Evolutionary conservation across 495 filamentous ascomycete genomes (phyloP), one percentile per base, ranked within the genome.

Genomic region (Annulohypoxylon stygium): DNA sequence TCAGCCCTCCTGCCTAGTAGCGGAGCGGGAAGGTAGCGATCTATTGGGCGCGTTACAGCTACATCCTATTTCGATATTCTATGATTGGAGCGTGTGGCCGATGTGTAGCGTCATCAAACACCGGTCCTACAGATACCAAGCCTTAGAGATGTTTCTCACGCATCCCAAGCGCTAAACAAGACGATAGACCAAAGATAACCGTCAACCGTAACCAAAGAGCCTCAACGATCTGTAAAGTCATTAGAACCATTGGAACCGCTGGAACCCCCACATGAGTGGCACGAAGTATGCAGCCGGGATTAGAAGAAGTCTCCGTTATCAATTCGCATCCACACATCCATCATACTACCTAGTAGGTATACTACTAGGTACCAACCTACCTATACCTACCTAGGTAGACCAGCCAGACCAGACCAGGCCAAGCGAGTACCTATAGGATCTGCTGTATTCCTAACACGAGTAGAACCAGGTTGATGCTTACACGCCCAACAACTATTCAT

Each of bases 251-350:
- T 30, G 30, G 30, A 30, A 30, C 30, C 3, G 5, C 30, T 61
- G 54, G 50, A 48, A 16, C 37, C 59, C 37, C 59, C 51, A 48
- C 53, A 33, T 6, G 14, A 9, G 14, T 47, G 20, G 23, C 51
- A 68, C 33, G 7, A 58, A 43, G 55, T 48, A 68, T 64, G 60
- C 36, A 61, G 36, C 65, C 58, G 33, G 45, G 70, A 64, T 57
- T 68, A n/a, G 50, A 47, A 45, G 41, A 50, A 65, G 16, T 68
- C 33, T 61, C 65, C 54, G 65, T 53, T 55, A 61, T 62, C 70
- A 37, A 71, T 43, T 34, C 23, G 50, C 34, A 54, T 33, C 4
- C 18, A 60, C 16, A 37, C 34, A 16, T 47, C 43, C 18, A 47
- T 47, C 43, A 47, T 30, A 30, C 30, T 30, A 30, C 30, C 30